phyloP scores from a whole-genome alignment of 1,284 basidiomycete genomes.

The Blastosporella zonata region DNA sequence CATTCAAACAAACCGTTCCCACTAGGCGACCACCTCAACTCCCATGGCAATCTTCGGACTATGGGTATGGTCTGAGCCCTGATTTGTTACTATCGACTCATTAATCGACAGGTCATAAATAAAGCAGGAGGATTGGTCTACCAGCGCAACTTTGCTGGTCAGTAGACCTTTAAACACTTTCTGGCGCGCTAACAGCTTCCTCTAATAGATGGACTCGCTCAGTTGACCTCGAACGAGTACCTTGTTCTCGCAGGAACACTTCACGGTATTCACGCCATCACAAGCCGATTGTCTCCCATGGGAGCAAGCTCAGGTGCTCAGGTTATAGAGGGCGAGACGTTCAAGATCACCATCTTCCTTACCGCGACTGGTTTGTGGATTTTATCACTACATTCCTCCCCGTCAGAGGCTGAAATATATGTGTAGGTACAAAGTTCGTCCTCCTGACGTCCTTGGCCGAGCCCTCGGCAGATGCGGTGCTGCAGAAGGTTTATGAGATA shows the following conservation, averaged over 20 bases:
- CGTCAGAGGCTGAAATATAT: neutral
- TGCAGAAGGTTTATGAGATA: constrained; percentile 85
- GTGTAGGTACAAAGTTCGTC: constrained; percentile 94
- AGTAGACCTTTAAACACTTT: constrained; percentile 21
- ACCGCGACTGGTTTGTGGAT: constrained; percentile 83
- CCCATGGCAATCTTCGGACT: constrained; percentile 75
- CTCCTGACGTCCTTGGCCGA: constrained; percentile 82
- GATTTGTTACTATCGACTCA: neutral
- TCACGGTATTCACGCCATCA: constrained; percentile 98
- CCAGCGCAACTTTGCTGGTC: constrained; percentile 87
- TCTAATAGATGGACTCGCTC: constrained; percentile 76
- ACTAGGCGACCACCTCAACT: neutral
- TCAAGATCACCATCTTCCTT: constrained; percentile 87
- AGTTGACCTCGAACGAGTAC: constrained; percentile 93
- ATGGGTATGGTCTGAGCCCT: constrained; percentile 52
- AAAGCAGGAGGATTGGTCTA: constrained; percentile 98
- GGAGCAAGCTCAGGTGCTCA: constrained; percentile 85
- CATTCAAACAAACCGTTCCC: neutral
- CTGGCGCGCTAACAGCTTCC: constrained; percentile 12
- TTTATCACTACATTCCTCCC: constrained; percentile 2
- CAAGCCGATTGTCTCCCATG: constrained; percentile 84
- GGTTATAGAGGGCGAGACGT: constrained; percentile 91
- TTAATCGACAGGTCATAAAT: constrained; percentile 79
- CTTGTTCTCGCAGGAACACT: constrained; percentile 96
- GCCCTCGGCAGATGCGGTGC: constrained; percentile 64